Conservation (phyloP, 441 rosid genomes). For the Croton laevigatus region DNA sequence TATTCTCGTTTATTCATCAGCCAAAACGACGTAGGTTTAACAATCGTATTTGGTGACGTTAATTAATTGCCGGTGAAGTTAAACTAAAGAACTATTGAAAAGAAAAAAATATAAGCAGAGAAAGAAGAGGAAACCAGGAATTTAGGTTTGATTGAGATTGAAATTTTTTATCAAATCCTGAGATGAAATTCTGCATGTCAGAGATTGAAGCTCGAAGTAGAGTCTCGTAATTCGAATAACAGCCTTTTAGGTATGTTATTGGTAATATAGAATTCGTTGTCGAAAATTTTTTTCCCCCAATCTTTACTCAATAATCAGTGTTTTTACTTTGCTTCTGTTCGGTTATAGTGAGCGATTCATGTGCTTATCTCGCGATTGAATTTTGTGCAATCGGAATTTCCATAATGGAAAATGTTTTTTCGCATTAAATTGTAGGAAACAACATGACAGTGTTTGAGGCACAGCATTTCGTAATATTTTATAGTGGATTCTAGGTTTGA, state of each 20-base stretch:
- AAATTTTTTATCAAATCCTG: not conserved
- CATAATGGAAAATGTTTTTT: not conserved
- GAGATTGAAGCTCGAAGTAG: not conserved
- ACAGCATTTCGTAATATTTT: not conserved
- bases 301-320: not conserved
- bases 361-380: not conserved
- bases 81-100: not conserved
- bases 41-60: not conserved
- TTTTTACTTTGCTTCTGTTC: not conserved
- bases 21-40: not conserved
- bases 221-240: not conserved
- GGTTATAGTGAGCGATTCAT: not conserved
- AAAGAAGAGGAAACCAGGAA: not conserved
- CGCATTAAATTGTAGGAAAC: not conserved
- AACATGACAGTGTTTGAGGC: not conserved
- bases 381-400: not conserved
- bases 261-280: not conserved
- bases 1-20: not conserved
- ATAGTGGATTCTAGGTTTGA: not conserved
- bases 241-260: not conserved
- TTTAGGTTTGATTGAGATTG: not conserved
- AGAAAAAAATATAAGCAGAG: not conserved
- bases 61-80: not conserved
- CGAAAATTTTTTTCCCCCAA: not conserved
- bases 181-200: not conserved